Base-by-base conservation (phyloP, 177 flowering plant species). In the Vitis hybrid region DNA sequence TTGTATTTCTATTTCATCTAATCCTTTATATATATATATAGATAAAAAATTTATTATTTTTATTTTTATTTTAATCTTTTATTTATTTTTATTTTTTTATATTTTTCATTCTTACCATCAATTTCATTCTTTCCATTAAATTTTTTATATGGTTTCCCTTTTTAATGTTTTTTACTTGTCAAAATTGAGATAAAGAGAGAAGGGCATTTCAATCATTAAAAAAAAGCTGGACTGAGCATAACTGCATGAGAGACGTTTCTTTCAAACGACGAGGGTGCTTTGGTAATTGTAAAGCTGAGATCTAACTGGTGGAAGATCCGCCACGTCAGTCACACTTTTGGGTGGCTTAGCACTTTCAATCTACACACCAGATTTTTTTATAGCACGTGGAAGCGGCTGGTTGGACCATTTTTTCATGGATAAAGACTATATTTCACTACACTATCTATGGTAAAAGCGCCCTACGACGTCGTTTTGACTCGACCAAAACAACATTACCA, bases 341-440 rank as follows among this genome's bases (percentile, higher is more conserved):
- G 40, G 52, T 63, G 73, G 71, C 19, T 52, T 64, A 13, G 10
- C 46, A 18, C 17, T n/a, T 56, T 55, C 48, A 66, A 67, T 61
- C 72, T 55, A 21, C 10, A 30, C 12, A 21, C 59, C 13, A 65
- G 69, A 65, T 72, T 75, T 79, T 27, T 75, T 63, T 27, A 11
- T 57, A 76, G 27, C 75, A 74, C 73, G 66, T 80, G 80, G 72
- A 72, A 15, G 52, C 59, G 4, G 46, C 7, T 72, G 27, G 30
- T 74, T 80, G 80, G 80, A 49, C 15, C 24, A 17, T 14, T 40
- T 56, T 4, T 12, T 55, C 5, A 12, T 12, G 62, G 46, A 56
- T 18, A 56, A 52, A 66, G 14, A 11, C 12, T 52, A 21, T 64
- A 66, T 55, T 21, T 15, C 2, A n/a, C 18, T 4, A 56, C 9